A percentile compares a stretch with the other conserved stretches of the same genome.
phyloP scores from a whole-genome alignment of 1,284 basidiomycete genomes.

The Ustilago xerochloae region DNA sequence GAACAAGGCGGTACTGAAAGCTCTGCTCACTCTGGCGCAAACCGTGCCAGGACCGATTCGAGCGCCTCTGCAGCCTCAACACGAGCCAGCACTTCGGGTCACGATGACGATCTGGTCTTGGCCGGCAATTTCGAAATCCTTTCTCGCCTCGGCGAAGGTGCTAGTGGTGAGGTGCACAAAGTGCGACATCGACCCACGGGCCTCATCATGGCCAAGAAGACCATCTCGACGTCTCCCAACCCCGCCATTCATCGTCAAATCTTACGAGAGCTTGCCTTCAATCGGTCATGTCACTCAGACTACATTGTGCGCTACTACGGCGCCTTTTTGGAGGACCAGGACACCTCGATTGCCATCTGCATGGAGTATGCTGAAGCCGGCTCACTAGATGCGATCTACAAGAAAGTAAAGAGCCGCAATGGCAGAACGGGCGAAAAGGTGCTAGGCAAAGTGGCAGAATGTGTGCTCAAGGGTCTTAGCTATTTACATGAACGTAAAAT shows the following conservation, averaged over 20 bases:
- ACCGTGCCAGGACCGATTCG: conserved; percentile 19
- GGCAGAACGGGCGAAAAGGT: conserved; percentile 91
- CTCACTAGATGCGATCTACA: conserved; percentile 83
- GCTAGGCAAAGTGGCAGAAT: conserved; percentile 88
- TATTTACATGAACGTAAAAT: conserved; percentile 91
- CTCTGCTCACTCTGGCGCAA: not conserved
- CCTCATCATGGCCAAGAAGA: conserved; percentile 90
- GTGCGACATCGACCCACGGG: conserved; percentile 82
- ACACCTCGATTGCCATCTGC: conserved; percentile 91
- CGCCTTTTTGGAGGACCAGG: conserved; percentile 91
- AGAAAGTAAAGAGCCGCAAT: conserved; percentile 80
- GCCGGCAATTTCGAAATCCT: conserved; percentile 78
- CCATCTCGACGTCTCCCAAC: conserved; percentile 92
- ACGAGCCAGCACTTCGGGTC: conserved; percentile 22
- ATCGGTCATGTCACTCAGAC: conserved; percentile 82
- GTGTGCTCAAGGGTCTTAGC: conserved; percentile 88
- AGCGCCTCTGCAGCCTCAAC: conserved; percentile 26
- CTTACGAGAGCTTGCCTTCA: conserved; percentile 89
- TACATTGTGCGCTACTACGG: conserved; percentile 95
- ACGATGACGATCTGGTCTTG: conserved; percentile 49
- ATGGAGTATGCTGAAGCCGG: conserved; percentile 94
- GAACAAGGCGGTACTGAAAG: not conserved
- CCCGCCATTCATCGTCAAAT: conserved; percentile 87
- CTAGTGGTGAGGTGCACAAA: conserved; percentile 93
- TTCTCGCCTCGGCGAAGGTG: conserved; percentile 87